Base-by-base conservation (phyloP, 75 land plant genomes). In the Cupressus sempervirens region DNA sequence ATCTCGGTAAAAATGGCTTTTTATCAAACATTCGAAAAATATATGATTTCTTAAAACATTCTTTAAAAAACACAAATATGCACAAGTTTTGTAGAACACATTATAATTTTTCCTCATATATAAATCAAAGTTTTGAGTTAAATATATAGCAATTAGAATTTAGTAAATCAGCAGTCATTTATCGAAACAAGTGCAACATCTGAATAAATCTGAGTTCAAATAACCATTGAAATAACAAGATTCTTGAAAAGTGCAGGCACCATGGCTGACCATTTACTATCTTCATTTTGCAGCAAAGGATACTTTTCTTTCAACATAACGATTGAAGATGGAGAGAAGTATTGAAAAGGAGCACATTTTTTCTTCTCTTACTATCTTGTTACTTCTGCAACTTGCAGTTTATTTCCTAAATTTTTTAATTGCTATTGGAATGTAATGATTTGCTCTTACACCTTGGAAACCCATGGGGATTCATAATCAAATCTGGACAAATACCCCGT, bases 381-480 rank as follows among this genome's bases (percentile, higher is more conserved):
- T 30, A 70, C 11, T 70, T 32, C 30, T 30, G 13, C 12, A 29
- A 46, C 41, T 23, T 20, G 65, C 18, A 7, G 23, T 58, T 30
- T 48, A 68, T 48, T 48, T 48, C 9, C 11, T 48, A 9, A 48
- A 48, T 9, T 8, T 48, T 0, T 45, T 7, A 41, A 18, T 26
- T 83, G 53, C 18, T 18, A 34, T 54, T 8, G 29, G 70, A 11
- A 80, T 34, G 65, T 7, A 81, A 54, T 32, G 32, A 85, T 34
- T 41, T 23, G 14, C 15, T 15, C 58, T 54, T 53, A 13, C 26
- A 97, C 99, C 99, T 98, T 67, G 99, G 99, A 92, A 93, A 98
- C 65, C 99, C 99, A 89, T 98, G 99, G 80, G 99, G 99, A 90
- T 98, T 98, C 99, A 98, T 98, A 75, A 98, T 98, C 83, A 98